Evolutionary conservation across 148 eudicot genomes (phyloP), one percentile per base, ranked within the genome.

Genomic region (Pharnaceum exiguum): DNA sequence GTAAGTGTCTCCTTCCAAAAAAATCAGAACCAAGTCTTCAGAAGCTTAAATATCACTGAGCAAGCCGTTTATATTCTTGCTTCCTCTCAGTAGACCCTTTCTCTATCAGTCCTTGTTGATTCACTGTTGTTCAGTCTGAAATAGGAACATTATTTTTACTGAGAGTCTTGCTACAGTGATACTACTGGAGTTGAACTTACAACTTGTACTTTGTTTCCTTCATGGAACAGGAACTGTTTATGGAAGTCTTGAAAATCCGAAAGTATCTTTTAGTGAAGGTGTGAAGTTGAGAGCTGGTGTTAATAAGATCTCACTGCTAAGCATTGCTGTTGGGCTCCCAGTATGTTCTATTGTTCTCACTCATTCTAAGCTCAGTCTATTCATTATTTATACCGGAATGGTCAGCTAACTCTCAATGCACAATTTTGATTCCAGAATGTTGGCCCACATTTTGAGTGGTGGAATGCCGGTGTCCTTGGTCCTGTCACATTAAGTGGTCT

Each of bases 271-370:
- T 36, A 85, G 79, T 50, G 49, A 75, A 44, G 82, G 81, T 27
- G 96, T 93, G 69, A 75, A 85, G 48, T 69, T 93, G 54, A 81
- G 86, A 75, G 80, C 90, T 37, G 98, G 98, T 48, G 65, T 85
- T 23, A 93, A 93, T 85, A 80, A 64, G 71, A 85, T 93, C 37
- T 70, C 96, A 32, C 75, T 93, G 37, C 79, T 93, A n/a, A 93
- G 98, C 72, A 79, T 88, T 64, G 84, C 98, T 52, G 95, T 93
- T 75, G 98, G 98, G 37, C 90, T 93, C 39, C 98, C 98, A 79
- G 98, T 93, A 60, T 27, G 90, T 57, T 32, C 65, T 51, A 51
- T 46, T 55, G 45, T 65, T 64, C 37, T 62, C 55, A 12, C 53
- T 28, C 19, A 5, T 15, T 42, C 53, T 16, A 15, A 27, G 10